Percentiles rank a stretch among this genome's conserved stretches.
Evolutionary conservation across 2,329 filamentous ascomycete genomes (phyloP).

Genomic region (Fusarium siculi): DNA sequence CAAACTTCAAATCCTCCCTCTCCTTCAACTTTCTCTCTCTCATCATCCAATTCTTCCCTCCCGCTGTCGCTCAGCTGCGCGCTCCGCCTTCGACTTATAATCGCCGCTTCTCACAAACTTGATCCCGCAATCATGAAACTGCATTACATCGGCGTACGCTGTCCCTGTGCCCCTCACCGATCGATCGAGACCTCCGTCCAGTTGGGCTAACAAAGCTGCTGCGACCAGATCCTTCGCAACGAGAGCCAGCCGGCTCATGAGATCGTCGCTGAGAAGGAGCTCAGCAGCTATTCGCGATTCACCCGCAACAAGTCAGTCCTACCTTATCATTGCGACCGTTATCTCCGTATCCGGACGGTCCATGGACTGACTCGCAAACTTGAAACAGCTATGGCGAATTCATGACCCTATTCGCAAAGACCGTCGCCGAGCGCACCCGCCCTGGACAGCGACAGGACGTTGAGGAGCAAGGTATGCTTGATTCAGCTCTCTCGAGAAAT

Average conservation of each 20-base stretch:
- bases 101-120: not conserved
- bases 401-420: constrained; percentile 88
- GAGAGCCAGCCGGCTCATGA: constrained; percentile 80
- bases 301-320: constrained; percentile 72
- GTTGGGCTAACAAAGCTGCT: constrained; percentile 40
- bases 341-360: not conserved
- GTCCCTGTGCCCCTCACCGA: constrained; percentile 42
- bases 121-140: constrained; percentile 75
- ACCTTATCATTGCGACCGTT: not conserved
- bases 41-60: not conserved
- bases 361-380: constrained; percentile 25
- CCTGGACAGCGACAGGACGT: constrained; percentile 87
- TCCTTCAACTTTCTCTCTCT: constrained; percentile 19
- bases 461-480: constrained; percentile 74
- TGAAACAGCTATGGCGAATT: constrained; percentile 64
- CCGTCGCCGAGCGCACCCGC: constrained; percentile 84
- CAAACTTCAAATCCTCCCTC: constrained; percentile 9
- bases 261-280: constrained; percentile 79
- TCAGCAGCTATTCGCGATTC: constrained; percentile 83
- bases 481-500: not conserved
- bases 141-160: constrained; percentile 84
- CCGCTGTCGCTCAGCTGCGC: not conserved
- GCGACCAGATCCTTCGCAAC: constrained; percentile 80
- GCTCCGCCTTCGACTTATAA: not conserved
- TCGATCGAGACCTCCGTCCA: constrained; percentile 30